These are phyloP conservation scores for Termitomyces sp. DNA, from an alignment of 768 basidiomycete species.

Conservation along the genomic window DNA sequence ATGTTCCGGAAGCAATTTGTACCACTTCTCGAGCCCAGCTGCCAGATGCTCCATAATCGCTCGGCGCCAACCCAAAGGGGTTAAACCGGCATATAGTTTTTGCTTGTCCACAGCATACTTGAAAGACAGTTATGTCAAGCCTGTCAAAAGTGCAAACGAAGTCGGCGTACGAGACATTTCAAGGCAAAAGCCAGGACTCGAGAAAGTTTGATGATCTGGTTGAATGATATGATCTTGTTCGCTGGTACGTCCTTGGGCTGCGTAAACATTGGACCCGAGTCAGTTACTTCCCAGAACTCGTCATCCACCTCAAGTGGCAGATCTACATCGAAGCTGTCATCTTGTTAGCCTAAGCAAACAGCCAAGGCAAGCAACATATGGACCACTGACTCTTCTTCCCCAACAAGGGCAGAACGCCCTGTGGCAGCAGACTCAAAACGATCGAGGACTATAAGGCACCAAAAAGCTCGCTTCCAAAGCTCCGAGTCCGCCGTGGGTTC, in stretches of 20 bases:
- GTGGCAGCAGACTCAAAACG: slow-evolving; percentile 45
- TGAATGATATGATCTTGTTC: slow-evolving; percentile 49
- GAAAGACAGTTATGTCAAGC: neutral
- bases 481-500: slow-evolving; percentile 43
- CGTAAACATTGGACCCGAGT: slow-evolving; percentile 47
- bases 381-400: slow-evolving; percentile 59
- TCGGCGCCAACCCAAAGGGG: slow-evolving; percentile 46
- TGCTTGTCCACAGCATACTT: slow-evolving; percentile 73
- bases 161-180: slow-evolving; percentile 54
- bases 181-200: slow-evolving; percentile 66
- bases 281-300: slow-evolving; percentile 63
- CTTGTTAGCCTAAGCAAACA: slow-evolving; percentile 5
- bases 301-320: slow-evolving; percentile 80
- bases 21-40: slow-evolving; percentile 67
- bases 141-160: neutral
- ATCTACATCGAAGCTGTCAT: slow-evolving; percentile 71
- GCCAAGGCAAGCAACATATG: neutral
- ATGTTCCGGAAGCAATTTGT: slow-evolving; percentile 61
- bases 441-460: slow-evolving; percentile 60
- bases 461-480: slow-evolving; percentile 76
- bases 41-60: slow-evolving; percentile 64
- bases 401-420: slow-evolving; percentile 50
- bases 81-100: slow-evolving; percentile 46
- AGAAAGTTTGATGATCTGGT: slow-evolving; percentile 56
- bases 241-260: slow-evolving; percentile 63